Base-by-base conservation (phyloP, 202 grass and related monocot genomes). In the Zizania palustris region DNA sequence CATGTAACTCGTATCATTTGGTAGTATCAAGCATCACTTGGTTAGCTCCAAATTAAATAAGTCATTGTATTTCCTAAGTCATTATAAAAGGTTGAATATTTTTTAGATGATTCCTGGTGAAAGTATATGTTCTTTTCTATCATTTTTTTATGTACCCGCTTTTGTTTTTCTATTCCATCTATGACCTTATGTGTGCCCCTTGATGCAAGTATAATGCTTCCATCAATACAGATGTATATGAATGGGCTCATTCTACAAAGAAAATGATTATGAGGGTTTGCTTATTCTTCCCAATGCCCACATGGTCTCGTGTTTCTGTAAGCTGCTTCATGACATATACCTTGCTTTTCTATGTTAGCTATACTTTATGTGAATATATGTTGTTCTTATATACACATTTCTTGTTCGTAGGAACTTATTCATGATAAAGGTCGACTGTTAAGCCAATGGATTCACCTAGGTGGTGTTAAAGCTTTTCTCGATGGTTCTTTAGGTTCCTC, bases 401-500 rank as follows among this genome's bases (percentile, higher is more conserved):
- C 41, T 71, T 83, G 22, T 15, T 67, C 81, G 57, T 81, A 98
- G 96, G 83, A 90, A 45, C 87, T 90, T 79, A 83, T 95, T 50
- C 49, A 38, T 90, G 85, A 90, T 84, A 92, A 83, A 53, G 87
- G 87, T 78, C 63, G 71, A 68, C 81, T 49, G 0, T 49, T 98
- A 75, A 95, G 91, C 42, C 70, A 95, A 76, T 98, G 96, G 96
- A 89, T 98, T 80, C 79, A 95, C 81, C 22, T 98, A 63, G 89
- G 96, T 76, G 96, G 96, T 76, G 96, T 98, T 72, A 98, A 98
- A 95, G 80, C 87, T 83, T 98, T 98, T 76, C 80, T 86, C 63
- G 91, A 95, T 92, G 96, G 96, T 50, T 95, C 96, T 7, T 62
- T 98, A 33, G 96, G 96, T 54, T 98, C 96, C 65, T 90, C 82